Evolutionary conservation across 305 asterid species (phyloP), one percentile per base, ranked within the genome.

Genomic region (Andrographis paniculata): DNA sequence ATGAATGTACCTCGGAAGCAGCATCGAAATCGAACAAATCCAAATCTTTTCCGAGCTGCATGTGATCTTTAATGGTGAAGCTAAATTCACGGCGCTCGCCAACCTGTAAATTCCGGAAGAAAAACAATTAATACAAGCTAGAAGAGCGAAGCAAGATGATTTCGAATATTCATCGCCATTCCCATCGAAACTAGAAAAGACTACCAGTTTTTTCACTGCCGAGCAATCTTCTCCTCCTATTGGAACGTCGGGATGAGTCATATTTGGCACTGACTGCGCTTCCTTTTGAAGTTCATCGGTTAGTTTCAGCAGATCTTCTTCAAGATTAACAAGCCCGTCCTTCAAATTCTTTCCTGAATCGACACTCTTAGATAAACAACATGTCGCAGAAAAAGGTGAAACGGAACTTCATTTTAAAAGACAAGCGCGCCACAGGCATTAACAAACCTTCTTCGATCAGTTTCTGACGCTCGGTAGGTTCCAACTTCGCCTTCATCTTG

Each of bases 181-280:
- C 8, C 8, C 4, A 24, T 24, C 6, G 37, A 52, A 56, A 50
- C 2, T 28, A 17, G 1, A 20, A 21, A 22, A 31, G 5, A 14
- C 28, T 66, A 86, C 96, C 89, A 65, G 58, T 75, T 76, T 78
- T 61, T 92, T 83, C 70, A 86, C 71, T 50, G 73, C 45, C 52
- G 79, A 91, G 48, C 69, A 64, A 48, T 78, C 96, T 64, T 80
- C 96, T 46, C 94, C 94, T 6, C 96, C 94, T n/a, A 70, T 42
- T 0, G 96, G 95, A 33, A 65, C 99, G 73, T 78, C 83, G 22
- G 94, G 93, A 80, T 91, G 93, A 9, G 96, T 91, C 82, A 91
- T 86, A 66, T 91, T 91, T 56, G 96, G 99, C 63, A 91, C 80
- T 56, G 77, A 71, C 58, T 86, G 95, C 60, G 99, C 99, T 78